These are phyloP conservation scores for Yamadazyma tumulicola DNA, from an alignment of 805 yeast species.

Conservation along the genomic window DNA sequence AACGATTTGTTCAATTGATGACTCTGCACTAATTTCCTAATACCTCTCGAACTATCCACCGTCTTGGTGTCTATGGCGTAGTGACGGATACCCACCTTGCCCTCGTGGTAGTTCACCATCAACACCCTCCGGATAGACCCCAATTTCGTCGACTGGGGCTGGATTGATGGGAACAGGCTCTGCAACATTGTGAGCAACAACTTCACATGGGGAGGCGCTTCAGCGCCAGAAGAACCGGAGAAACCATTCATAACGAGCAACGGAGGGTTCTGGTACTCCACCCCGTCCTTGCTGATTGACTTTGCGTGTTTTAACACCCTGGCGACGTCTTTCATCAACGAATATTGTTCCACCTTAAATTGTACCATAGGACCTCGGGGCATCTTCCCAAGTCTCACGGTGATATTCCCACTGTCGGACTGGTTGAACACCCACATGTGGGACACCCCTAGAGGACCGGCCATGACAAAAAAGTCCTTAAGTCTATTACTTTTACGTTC, in stretches of 20 bases:
- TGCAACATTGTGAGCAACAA: slow-evolving; percentile 86
- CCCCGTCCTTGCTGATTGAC: slow-evolving; percentile 60
- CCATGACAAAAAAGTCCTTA: slow-evolving; percentile 96
- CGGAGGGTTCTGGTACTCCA: slow-evolving; percentile 76
- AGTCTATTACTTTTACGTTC: slow-evolving; percentile 86
- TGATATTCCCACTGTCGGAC: slow-evolving; percentile 74
- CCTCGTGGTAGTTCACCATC: slow-evolving; percentile 57
- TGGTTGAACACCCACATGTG: slow-evolving; percentile 87
- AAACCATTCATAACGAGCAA: slow-evolving; percentile 92
- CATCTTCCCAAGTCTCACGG: slow-evolving; percentile 78
- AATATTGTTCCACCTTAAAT: slow-evolving; percentile 72
- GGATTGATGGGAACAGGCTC: slow-evolving; percentile 92
- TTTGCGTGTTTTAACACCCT: slow-evolving; percentile 73
- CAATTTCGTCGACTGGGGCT: slow-evolving; percentile 77
- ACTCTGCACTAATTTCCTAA: slow-evolving; percentile 65
- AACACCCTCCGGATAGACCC: slow-evolving; percentile 77
- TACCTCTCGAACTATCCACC: slow-evolving; percentile 71
- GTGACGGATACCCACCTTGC: slow-evolving; percentile 80
- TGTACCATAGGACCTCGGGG: slow-evolving; percentile 94
- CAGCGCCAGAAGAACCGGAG: slow-evolving; percentile 23
- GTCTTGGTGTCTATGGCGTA: slow-evolving; percentile 82
- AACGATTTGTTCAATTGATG: slow-evolving; percentile 59
- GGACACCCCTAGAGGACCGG: slow-evolving; percentile 92
- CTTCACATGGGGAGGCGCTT: slow-evolving; percentile 69
- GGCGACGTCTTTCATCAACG: slow-evolving; percentile 77